A percentile compares a stretch with the other conserved stretches of the same genome.
Conservation (phyloP, 129 eudicot species). For the Ambrosia artemisiifolia region DNA sequence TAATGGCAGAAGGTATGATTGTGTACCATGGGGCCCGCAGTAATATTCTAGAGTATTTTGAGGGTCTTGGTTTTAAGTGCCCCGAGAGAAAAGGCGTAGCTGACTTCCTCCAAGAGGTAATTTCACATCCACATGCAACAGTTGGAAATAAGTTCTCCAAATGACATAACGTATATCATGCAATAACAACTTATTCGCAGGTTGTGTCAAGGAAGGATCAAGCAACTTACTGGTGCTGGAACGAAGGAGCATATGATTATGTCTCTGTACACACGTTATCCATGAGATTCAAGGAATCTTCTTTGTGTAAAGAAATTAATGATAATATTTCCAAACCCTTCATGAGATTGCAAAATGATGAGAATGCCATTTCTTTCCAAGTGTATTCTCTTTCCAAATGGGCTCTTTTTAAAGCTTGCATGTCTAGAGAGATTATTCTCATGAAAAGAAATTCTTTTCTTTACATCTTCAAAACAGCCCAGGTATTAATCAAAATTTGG, state of each 20-base stretch:
- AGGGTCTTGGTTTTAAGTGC: conserved; percentile 64
- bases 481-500: conserved; percentile 27
- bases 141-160: neutral
- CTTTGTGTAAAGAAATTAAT: conserved; percentile 29
- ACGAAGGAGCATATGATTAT: conserved; percentile 26
- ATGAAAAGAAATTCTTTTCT: conserved; percentile 46
- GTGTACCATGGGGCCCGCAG: conserved; percentile 67
- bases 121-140: neutral
- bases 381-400: conserved; percentile 44
- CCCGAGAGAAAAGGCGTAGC: conserved; percentile 87
- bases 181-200: conserved; percentile 14
- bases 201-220: conserved; percentile 51
- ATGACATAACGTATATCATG: conserved; percentile 1
- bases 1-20: conserved; percentile 83
- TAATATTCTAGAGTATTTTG: conserved; percentile 57
- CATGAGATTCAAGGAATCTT: conserved; percentile 45
- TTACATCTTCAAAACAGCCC: conserved; percentile 40
- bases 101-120: conserved; percentile 90
- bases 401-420: conserved; percentile 51
- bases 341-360: conserved; percentile 25
- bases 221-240: conserved; percentile 46
- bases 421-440: conserved; percentile 48
- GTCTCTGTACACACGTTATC: conserved; percentile 36
- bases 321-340: conserved; percentile 34
- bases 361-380: conserved; percentile 38